These are phyloP conservation scores for Yamadazyma conglobata DNA, from an alignment of 1,139 yeast species.

Conservation along the genomic window DNA sequence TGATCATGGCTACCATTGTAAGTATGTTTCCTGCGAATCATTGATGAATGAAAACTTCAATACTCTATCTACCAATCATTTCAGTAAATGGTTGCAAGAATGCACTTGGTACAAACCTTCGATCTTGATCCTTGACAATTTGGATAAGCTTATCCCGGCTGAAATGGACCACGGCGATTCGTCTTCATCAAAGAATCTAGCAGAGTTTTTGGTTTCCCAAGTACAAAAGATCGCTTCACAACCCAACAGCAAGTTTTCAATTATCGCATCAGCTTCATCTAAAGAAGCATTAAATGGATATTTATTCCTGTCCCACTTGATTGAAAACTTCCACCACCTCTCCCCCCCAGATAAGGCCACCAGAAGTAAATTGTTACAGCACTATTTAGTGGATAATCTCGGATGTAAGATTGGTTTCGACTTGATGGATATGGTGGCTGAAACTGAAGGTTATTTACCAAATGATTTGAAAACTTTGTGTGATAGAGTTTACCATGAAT, in stretches of 20 bases:
- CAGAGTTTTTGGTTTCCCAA: constrained; percentile 43
- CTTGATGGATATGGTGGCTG: constrained; percentile 66
- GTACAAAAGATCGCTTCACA: constrained; percentile 38
- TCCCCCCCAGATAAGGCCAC: constrained; percentile 69
- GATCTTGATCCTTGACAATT: constrained; percentile 69
- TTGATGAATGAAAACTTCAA: constrained; percentile 53
- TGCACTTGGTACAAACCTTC: constrained; percentile 83
- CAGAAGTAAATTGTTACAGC: constrained; percentile 49
- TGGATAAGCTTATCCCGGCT: constrained; percentile 73
- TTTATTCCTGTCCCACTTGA: constrained; percentile 64
- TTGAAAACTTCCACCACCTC: constrained; percentile 61
- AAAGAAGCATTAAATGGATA: constrained; percentile 63
- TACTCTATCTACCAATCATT: constrained; percentile 38
- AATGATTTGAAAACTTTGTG: constrained; percentile 70
- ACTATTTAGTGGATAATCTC: constrained; percentile 37
- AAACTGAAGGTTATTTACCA: constrained; percentile 88
- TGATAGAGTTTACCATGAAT: constrained; percentile 73
- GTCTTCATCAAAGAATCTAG: constrained; percentile 53
- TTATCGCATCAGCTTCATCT: constrained; percentile 58
- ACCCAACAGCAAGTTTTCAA: constrained; percentile 44
- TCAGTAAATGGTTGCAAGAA: constrained; percentile 52
- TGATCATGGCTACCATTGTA: constrained; percentile 39
- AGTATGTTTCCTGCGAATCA: constrained; percentile 51
- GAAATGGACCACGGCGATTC: constrained; percentile 71
- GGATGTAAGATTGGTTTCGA: constrained; percentile 43